These are phyloP conservation scores for Xylariaceae sp. DNA, from an alignment of 2,329 filamentous ascomycete species.

Conservation along the genomic window DNA sequence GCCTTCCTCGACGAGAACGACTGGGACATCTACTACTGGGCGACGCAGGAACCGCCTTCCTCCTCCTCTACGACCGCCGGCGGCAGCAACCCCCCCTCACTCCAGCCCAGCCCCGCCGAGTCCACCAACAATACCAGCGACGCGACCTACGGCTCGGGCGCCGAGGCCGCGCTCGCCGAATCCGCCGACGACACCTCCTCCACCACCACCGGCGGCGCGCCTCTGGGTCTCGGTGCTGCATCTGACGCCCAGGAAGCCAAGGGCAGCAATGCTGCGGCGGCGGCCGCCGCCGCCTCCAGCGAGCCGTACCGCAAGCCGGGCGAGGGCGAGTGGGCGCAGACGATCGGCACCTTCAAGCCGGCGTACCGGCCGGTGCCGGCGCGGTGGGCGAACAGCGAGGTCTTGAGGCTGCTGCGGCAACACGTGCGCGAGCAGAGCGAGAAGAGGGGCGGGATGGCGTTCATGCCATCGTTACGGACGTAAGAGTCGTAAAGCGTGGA, in stretches of 20 bases:
- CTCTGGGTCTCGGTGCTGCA: slow-evolving; percentile 14
- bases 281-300: slow-evolving; percentile 21
- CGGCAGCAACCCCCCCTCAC: slow-evolving; percentile 4
- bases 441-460: slow-evolving; percentile 48
- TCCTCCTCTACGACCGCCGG: slow-evolving; percentile 44
- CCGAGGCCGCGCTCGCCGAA: slow-evolving; percentile 12
- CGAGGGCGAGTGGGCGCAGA: slow-evolving; percentile 92
- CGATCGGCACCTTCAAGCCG: slow-evolving; percentile 87
- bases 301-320: slow-evolving; percentile 23
- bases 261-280: slow-evolving; percentile 23
- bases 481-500: too few relatives aligned
- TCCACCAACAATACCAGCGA: slow-evolving; percentile 18
- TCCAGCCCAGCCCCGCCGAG: slow-evolving; percentile 13
- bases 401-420: slow-evolving; percentile 68
- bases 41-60: slow-evolving; percentile 72
- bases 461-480: slow-evolving; percentile 47
- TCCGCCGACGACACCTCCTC: slow-evolving; percentile 6
- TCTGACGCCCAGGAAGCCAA: slow-evolving; percentile 19
- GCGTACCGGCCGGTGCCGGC: slow-evolving; percentile 85
- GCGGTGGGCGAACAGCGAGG: slow-evolving; percentile 80
- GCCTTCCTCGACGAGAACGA: slow-evolving; percentile 96
- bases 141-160: slow-evolving; percentile 27
- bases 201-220: slow-evolving; percentile 18
- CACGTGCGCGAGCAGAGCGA: slow-evolving; percentile 70
- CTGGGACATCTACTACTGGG: slow-evolving; percentile 99